phyloP scores from a whole-genome alignment of 176 grass and related monocot genomes.

The Microstegium vimineum region DNA sequence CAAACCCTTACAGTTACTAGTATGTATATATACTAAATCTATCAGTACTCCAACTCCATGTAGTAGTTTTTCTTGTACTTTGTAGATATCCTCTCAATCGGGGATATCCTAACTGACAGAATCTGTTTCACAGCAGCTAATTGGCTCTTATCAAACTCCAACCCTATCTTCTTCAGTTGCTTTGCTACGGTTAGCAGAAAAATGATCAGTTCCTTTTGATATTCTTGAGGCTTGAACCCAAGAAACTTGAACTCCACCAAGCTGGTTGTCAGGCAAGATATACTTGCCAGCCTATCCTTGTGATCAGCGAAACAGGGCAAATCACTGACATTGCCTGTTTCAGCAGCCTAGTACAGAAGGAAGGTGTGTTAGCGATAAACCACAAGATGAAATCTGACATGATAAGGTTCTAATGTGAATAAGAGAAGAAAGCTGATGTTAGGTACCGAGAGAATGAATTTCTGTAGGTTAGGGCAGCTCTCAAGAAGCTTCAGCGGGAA shows the following conservation, averaged over 20 bases:
- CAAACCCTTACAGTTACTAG: not conserved
- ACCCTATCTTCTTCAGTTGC: constrained; percentile 17
- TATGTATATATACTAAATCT: not conserved
- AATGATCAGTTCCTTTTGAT: constrained; percentile 7
- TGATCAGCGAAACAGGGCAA: not conserved
- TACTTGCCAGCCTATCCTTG: constrained; percentile 18
- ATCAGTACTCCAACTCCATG: constrained; percentile 31
- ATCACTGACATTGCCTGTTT: not conserved
- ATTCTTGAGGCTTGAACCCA: constrained; percentile 31
- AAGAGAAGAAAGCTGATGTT: not conserved
- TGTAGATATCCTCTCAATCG: not conserved
- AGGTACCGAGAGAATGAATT: constrained; percentile 34
- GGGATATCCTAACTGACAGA: constrained; percentile 3
- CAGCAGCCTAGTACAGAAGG: constrained; percentile 28
- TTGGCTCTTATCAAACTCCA: constrained; percentile 15
- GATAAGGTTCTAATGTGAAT: constrained; percentile 6
- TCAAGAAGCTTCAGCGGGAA: constrained; percentile 42
- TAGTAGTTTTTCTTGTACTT: not conserved
- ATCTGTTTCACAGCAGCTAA: constrained; percentile 1
- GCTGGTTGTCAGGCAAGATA: constrained; percentile 26
- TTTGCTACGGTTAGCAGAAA: constrained; percentile 26
- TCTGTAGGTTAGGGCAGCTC: constrained; percentile 37
- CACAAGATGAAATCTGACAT: not conserved
- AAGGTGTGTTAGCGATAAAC: not conserved
- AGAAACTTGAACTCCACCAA: constrained; percentile 33